These are phyloP conservation scores for Penicillium argentinense DNA, from an alignment of 495 filamentous ascomycete genomes.

Conservation along the genomic window DNA sequence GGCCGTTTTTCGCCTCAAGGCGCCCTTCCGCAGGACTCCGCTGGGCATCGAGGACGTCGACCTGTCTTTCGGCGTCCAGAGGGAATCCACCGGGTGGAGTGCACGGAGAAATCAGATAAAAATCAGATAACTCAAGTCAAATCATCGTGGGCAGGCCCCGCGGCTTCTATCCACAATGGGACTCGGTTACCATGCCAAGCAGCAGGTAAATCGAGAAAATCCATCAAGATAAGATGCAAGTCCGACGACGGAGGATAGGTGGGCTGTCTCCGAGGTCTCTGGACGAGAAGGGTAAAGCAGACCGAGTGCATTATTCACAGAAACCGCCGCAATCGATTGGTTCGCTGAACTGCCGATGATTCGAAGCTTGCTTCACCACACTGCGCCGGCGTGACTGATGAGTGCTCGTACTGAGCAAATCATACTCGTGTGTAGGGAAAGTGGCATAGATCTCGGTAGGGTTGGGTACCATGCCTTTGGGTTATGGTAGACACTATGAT, in stretches of 20 bases:
- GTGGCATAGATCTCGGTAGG: too few relatives aligned
- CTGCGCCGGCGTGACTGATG: too few relatives aligned
- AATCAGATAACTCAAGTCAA: conserved; percentile 32
- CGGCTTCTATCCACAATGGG: conserved; percentile 19
- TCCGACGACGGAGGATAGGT: conserved; percentile 8
- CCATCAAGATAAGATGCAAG: conserved; percentile 12
- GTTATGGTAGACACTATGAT: too few relatives aligned
- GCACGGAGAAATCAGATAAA: conserved; percentile 27
- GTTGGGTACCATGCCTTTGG: too few relatives aligned
- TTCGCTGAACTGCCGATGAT: too few relatives aligned
- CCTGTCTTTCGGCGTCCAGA: conserved; percentile 1
- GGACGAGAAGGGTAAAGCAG: too few relatives aligned
- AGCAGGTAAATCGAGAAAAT: background rate
- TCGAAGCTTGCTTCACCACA: too few relatives aligned
- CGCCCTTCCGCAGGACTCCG: background rate
- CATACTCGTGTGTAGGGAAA: too few relatives aligned
- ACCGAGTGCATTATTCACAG: too few relatives aligned
- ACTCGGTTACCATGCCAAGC: conserved; percentile 22
- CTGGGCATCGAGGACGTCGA: background rate
- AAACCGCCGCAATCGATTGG: too few relatives aligned
- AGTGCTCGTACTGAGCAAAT: too few relatives aligned
- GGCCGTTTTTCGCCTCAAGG: background rate
- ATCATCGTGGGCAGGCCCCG: conserved; percentile 18
- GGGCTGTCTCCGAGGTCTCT: background rate
- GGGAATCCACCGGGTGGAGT: conserved; percentile 26